Evolutionary conservation across 306 rosid species (phyloP), one percentile per base, ranked within the genome.

Genomic region (Fagus sylvatica): DNA sequence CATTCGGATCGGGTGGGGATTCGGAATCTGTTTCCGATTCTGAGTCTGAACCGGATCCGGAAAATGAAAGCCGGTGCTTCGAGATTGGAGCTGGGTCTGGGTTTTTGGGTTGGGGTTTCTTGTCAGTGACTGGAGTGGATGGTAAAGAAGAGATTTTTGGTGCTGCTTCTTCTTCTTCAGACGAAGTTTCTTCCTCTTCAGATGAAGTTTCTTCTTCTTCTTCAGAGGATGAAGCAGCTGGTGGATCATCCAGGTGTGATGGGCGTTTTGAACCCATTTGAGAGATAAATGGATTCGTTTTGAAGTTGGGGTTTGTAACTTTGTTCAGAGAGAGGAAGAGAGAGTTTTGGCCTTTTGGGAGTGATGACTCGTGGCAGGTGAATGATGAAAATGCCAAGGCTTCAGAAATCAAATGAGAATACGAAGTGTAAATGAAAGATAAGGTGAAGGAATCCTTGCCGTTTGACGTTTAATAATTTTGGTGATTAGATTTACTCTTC

Each of bases 231-330:
- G 93, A 82, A 61, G 92, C 92, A 0, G 96, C 84, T 28, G 97
- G 96, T 2, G 96, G 96, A 0, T 90, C 90, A 7, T 93, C 92
- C 5, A 90, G 78, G 15, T 87, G 91, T 22, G 96, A 85, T 1
- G 84, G 73, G 17, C 97, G 93, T 71, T 89, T 89, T n/a, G 81
- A 89, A 3, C 89, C 89, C 98, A 93, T 93, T 0, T 33, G 15
- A 46, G 51, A 46, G 51, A 59, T 32, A 64, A 30, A 22, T n/a
- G n/a, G n/a, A n/a, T n/a, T n/a, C n/a, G n/a, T n/a, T n/a, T n/a
- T n/a, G n/a, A 6, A 8, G 6, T 68, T 74, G 74, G 89, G 86
- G 90, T 64, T 75, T 51, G 22, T n/a, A n/a, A n/a, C n/a, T n/a
- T n/a, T n/a, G n/a, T n/a, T n/a, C n/a, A n/a, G n/a, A n/a, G n/a